These are phyloP conservation scores for Dinochytrium kinnereticum DNA, from an alignment of 371 early-diverging fungal species.

Conservation along the genomic window DNA sequence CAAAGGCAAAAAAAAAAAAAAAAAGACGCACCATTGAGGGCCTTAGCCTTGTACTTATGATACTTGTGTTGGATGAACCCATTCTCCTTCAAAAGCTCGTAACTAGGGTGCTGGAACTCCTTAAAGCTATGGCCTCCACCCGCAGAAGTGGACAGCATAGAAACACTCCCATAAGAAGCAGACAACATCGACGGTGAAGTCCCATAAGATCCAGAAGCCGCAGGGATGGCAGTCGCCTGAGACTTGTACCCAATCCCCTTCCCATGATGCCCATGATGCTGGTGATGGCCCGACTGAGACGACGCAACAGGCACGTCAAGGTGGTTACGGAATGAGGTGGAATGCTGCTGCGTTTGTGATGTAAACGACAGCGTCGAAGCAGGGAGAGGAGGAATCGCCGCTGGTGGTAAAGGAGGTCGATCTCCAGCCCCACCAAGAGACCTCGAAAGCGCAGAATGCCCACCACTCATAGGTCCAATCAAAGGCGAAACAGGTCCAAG, in stretches of 20 bases:
- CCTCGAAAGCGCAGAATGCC: slow-evolving; percentile 9
- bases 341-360: neutral
- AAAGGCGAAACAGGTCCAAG: neutral
- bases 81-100: slow-evolving; percentile 91
- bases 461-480: slow-evolving; percentile 1
- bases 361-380: neutral
- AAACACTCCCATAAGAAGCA: neutral
- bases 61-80: slow-evolving; percentile 97
- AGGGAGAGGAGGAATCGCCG: neutral
- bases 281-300: neutral
- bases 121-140: slow-evolving; percentile 49
- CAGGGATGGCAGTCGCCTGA: neutral
- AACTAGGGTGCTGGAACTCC: slow-evolving; percentile 94
- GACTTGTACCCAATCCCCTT: neutral
- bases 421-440: slow-evolving; percentile 3
- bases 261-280: neutral
- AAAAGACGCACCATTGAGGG: slow-evolving; percentile 64
- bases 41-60: slow-evolving; percentile 91
- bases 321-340: neutral
- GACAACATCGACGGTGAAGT: neutral
- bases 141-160: slow-evolving; percentile 17
- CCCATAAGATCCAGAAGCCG: neutral
- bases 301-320: neutral
- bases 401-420: slow-evolving; percentile 11
- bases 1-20: neutral